Base-by-base conservation (phyloP, 306 rosid species). In the Acacia melanoxylon region DNA sequence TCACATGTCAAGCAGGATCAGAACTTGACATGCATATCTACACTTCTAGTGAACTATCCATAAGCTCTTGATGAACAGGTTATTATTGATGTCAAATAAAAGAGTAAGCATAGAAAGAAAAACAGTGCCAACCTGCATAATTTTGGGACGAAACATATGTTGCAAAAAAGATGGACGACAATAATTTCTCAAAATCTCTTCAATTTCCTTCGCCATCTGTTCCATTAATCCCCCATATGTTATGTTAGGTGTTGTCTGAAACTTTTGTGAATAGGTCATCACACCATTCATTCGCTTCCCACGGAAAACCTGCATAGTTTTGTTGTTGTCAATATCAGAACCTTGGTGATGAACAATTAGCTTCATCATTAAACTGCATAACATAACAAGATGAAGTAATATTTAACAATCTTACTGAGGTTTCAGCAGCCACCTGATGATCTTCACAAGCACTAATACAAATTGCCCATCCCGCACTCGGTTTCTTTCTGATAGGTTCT, bases 361-460 rank as follows among this genome's bases (percentile, higher is more conserved):
- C 58, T 51, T 17, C n/a, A 17, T 48, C 54, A 51, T 16, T 42
- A 42, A 42, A 16, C 5, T 51, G 58, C 58, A 51, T 51, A 51
- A 51, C n/a, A 5, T 16, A 51, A 14, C 52, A 46, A 46, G 56
- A 68, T 68, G 49, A 4, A 0, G 33, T 22, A 16, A 4, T 35
- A 72, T 9, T 63, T 33, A 24, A 59, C 4, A 68, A 15, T 49
- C 90, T 88, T 86, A 91, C 97, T 25, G 90, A 16, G 58, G 92
- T 89, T 88, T 94, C 97, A 41, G 91, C 67, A 33, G 98, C 94
- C 65, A 86, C 33, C 40, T 90, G 89, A 75, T 77, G 80, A 84
- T 92, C 98, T 59, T 66, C 87, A 81, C 98, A 92, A 10, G 97
- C 97, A 86, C 95, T 87, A 0, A 94, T 35, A 73, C 87, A 80